phyloP scores from a whole-genome alignment of 768 basidiomycete species.

The Zangia roseola region DNA sequence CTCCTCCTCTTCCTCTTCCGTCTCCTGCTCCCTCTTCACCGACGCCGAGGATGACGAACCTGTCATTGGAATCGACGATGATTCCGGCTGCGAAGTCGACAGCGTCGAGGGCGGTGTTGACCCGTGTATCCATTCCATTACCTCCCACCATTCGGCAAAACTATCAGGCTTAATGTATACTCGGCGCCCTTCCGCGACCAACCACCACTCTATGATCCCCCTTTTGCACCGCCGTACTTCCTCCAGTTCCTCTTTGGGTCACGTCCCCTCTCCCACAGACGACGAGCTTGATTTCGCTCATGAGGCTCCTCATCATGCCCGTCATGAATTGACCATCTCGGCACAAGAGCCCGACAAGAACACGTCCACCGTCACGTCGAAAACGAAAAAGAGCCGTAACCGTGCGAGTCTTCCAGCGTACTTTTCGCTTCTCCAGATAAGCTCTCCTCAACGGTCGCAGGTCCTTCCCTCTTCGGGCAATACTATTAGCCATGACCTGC shows the following conservation, averaged over 20 bases:
- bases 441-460: constrained; percentile 40
- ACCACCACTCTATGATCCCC: constrained; percentile 62
- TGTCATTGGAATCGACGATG: constrained; percentile 34
- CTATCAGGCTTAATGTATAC: constrained; percentile 59
- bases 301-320: constrained; percentile 25
- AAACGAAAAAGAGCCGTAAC: constrained; percentile 55
- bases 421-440: constrained; percentile 68
- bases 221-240: constrained; percentile 53
- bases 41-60: constrained; percentile 60
- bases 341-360: constrained; percentile 23
- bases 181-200: constrained; percentile 69
- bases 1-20: constrained; percentile 67
- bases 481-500: constrained; percentile 37
- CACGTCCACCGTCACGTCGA: constrained; percentile 32
- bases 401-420: constrained; percentile 74
- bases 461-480: constrained; percentile 44
- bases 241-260: constrained; percentile 35
- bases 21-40: constrained; percentile 61
- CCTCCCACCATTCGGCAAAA: constrained; percentile 33
- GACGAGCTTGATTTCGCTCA: constrained; percentile 41
- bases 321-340: constrained; percentile 35
- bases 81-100: constrained; percentile 31
- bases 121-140: constrained; percentile 42
- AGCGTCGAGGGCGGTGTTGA: constrained; percentile 37
- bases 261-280: constrained; percentile 41